Evolutionary conservation across 805 yeast species (phyloP), one percentile per base, ranked within the genome.

Genomic region (Yarrowia deformans): DNA sequence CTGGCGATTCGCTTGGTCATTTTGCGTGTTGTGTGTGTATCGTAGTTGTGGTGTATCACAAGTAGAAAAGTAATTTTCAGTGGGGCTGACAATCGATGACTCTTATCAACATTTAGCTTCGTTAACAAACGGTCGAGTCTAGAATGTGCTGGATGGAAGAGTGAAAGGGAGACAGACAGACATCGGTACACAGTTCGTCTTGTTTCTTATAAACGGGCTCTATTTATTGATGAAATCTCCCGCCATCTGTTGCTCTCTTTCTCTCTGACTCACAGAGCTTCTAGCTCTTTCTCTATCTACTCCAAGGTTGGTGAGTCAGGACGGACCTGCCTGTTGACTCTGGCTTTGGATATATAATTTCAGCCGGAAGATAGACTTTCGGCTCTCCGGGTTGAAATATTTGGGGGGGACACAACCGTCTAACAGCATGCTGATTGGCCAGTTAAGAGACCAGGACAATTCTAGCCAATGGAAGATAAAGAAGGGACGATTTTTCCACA

Each of bases 1-100:
- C 83, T 78, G 1, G 91, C 88, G 23, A 76, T 73, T 70, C 83
- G 37, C 12, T 18, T 37, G 37, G 48, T 40, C 63, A 73, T 46
- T 71, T 10, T 76, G 70, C 75, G 73, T 73, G 13, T 37, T 19
- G 23, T 16, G 19, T 19, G 37, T 32, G 40, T 34, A 34, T 29
- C n/a, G 40, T n/a, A 18, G 39, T 10, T 23, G 29, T 23, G 4
- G 55, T 16, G 39, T 49, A 32, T 49, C 52, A 29, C 55, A 16
- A 10, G 18, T 52, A 16, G 23, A 39, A 66, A 52, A 60, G 43
- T 66, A 56, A 29, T 56, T 56, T 56, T 56, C 63, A 56, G 63
- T 56, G 63, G 63, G 63, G 63, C 63, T 56, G 63, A 56, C 63
- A 56, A 60, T 43, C 66, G 42, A 60, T 60, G 66, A 60, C 66